phyloP scores from a whole-genome alignment of 306 rosid species.

The Rosa multiflora region DNA sequence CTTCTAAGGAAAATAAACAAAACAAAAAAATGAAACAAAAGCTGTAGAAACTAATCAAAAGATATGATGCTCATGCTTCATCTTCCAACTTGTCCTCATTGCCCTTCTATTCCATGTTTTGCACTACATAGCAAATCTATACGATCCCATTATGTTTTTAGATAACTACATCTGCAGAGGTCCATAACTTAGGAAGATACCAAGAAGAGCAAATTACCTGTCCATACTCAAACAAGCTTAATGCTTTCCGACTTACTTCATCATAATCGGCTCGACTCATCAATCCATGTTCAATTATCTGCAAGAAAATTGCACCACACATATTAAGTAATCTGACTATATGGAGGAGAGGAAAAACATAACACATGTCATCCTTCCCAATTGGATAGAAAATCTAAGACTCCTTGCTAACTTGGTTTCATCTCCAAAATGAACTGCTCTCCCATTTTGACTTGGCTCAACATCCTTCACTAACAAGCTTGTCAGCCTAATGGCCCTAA shows the following conservation, averaged over 20 bases:
- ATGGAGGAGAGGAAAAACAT: background rate
- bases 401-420: background rate
- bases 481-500: background rate
- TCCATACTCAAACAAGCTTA: conserved; percentile 76
- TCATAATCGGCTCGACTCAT: conserved; percentile 79
- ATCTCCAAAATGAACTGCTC: background rate
- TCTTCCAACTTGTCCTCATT: background rate
- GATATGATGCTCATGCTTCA: background rate
- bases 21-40: background rate
- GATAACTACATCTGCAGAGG: background rate
- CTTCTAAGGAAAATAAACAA: background rate
- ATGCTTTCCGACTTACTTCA: conserved; percentile 80
- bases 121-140: background rate
- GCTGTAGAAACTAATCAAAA: background rate
- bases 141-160: background rate
- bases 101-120: conserved; percentile 1
- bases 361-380: background rate
- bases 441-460: background rate
- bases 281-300: conserved; percentile 69
- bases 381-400: background rate
- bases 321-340: conserved; percentile 12
- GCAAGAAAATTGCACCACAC: conserved; percentile 33
- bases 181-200: background rate
- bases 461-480: background rate
- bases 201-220: conserved; percentile 54